These are phyloP conservation scores for Dryas alaskensis DNA, from an alignment of 306 rosid genomes.

Conservation along the genomic window DNA sequence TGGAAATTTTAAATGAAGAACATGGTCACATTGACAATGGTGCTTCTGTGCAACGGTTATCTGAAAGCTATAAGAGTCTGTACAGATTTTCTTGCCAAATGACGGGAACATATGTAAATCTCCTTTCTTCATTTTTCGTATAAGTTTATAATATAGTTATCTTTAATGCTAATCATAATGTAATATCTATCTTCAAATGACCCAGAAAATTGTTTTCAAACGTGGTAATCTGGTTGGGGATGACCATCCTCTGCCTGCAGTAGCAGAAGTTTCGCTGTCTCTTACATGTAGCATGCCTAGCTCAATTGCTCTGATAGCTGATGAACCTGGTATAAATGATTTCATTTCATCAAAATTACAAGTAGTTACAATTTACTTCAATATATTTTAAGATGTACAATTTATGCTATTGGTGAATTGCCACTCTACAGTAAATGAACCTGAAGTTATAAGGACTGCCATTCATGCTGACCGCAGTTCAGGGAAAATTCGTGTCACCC, in stretches of 20 bases:
- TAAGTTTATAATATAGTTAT: constrained; percentile 11
- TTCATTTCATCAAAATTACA: constrained; percentile 23
- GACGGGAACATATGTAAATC: constrained; percentile 71
- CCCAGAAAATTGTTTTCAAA: constrained; percentile 64
- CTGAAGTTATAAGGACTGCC: constrained; percentile 51
- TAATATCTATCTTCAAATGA: constrained; percentile 33
- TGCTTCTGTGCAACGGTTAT: constrained; percentile 52
- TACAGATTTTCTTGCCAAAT: constrained; percentile 66
- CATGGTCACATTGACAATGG: constrained; percentile 42
- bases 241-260: constrained; percentile 77
- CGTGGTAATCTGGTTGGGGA: constrained; percentile 90
- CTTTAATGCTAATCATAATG: constrained; percentile 6
- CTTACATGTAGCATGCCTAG: constrained; percentile 65
- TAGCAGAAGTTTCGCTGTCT: constrained; percentile 52
- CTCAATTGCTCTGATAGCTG: constrained; percentile 72
- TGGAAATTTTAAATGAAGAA: constrained; percentile 42
- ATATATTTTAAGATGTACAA: constrained; percentile 4
- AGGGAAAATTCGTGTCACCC: constrained; percentile 45
- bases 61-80: constrained; percentile 49
- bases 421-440: constrained; percentile 54
- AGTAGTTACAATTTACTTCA: constrained; percentile 12
- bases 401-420: constrained; percentile 25
- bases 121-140: constrained; percentile 22
- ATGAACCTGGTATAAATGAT: constrained; percentile 63
- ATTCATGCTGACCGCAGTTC: constrained; percentile 64